phyloP scores from a whole-genome alignment of 2,329 filamentous ascomycete genomes.

The Colletotrichum karsti region DNA sequence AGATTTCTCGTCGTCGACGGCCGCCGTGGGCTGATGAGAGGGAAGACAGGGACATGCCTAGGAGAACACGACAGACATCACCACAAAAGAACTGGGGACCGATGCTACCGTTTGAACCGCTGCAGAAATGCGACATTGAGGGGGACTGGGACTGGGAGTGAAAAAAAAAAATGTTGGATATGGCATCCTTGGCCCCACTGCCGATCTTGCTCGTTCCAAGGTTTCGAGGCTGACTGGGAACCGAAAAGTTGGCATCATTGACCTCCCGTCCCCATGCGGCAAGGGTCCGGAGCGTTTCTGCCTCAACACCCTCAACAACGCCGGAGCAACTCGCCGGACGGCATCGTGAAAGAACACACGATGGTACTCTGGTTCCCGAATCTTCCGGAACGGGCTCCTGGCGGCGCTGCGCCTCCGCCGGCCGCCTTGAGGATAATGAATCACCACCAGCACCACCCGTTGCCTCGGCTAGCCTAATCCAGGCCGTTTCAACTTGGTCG shows the following conservation, averaged over 20 bases:
- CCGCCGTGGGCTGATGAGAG: slow-evolving; percentile 10
- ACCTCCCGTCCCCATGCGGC: neutral
- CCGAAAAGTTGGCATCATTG: slow-evolving; percentile 24
- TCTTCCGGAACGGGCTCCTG: neutral
- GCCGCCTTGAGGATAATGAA: slow-evolving; percentile 1
- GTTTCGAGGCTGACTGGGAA: slow-evolving; percentile 1
- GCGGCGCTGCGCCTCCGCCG: neutral
- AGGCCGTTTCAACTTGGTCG: too few relatives aligned
- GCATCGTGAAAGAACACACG: slow-evolving; percentile 19
- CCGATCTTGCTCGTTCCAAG: slow-evolving; percentile 27
- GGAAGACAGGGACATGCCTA: slow-evolving; percentile 2
- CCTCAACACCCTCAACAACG: slow-evolving; percentile 10
- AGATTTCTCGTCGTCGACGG: neutral
- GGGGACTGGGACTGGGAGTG: neutral
- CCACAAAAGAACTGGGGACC: neutral
- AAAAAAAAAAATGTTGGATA: slow-evolving; percentile 21
- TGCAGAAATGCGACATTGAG: slow-evolving; percentile 7
- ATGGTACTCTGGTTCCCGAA: neutral
- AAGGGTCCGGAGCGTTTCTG: neutral
- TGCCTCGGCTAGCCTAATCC: too few relatives aligned
- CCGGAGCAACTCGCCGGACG: neutral
- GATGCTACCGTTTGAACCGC: neutral
- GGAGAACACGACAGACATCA: neutral
- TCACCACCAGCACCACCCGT: neutral
- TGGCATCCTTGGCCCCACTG: slow-evolving; percentile 25